phyloP scores from a whole-genome alignment of 2,329 filamentous ascomycete genomes.

The Dothiorella sarmentorum region DNA sequence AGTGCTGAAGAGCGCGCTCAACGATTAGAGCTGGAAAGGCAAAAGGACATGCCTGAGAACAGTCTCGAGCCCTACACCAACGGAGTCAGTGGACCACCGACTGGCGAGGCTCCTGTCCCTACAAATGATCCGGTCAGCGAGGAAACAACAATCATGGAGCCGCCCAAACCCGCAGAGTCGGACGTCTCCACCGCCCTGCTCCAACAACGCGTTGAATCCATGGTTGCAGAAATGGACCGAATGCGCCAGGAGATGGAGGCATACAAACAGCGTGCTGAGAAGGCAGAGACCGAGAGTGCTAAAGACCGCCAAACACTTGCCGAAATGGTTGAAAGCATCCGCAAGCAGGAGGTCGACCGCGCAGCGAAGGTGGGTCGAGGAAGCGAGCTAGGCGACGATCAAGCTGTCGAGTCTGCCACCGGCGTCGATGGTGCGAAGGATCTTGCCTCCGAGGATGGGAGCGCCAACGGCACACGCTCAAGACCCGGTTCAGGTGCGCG shows the following conservation, averaged over 20 bases:
- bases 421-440: slow-evolving; percentile 25
- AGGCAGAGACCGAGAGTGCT: slow-evolving; percentile 73
- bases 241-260: slow-evolving; percentile 76
- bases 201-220: slow-evolving; percentile 69
- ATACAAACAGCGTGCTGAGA: slow-evolving; percentile 74
- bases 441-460: background rate
- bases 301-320: slow-evolving; percentile 70
- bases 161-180: slow-evolving; percentile 32
- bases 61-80: slow-evolving; percentile 28
- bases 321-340: slow-evolving; percentile 83
- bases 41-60: slow-evolving; percentile 32
- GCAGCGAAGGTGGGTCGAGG: slow-evolving; percentile 41
- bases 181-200: slow-evolving; percentile 47
- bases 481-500: background rate
- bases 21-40: slow-evolving; percentile 61
- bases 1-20: slow-evolving; percentile 79
- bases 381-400: slow-evolving; percentile 26
- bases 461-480: slow-evolving; percentile 10
- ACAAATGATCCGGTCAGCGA: slow-evolving; percentile 20
- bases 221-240: slow-evolving; percentile 76
- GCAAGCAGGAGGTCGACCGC: slow-evolving; percentile 61
- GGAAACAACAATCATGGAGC: slow-evolving; percentile 22
- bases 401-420: slow-evolving; percentile 16
- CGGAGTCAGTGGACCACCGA: slow-evolving; percentile 36
- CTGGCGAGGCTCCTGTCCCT: slow-evolving; percentile 14